Conservation (phyloP, 2,329 filamentous ascomycete genomes). For the Diplodia seriata region DNA sequence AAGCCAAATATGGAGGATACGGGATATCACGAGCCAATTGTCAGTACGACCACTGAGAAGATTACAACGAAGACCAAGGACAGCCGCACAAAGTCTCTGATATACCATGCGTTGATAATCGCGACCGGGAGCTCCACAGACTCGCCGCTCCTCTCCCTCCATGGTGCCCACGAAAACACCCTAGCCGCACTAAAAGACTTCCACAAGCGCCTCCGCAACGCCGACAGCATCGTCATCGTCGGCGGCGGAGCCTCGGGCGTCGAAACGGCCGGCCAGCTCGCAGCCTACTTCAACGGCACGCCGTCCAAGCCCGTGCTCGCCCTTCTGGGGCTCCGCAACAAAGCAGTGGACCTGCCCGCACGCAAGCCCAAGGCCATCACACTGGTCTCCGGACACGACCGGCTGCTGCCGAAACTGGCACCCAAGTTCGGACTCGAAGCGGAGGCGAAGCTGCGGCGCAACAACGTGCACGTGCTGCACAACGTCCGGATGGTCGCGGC, state of each 20-base stretch:
- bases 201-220: slow-evolving; percentile 40
- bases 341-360: not conserved
- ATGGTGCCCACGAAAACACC: slow-evolving; percentile 42
- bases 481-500: slow-evolving; percentile 38
- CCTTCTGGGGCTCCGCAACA: slow-evolving; percentile 5
- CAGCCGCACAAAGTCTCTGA: slow-evolving; percentile 37
- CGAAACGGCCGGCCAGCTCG: slow-evolving; percentile 49
- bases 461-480: slow-evolving; percentile 44
- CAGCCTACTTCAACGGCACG: slow-evolving; percentile 41
- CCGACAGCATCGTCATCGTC: slow-evolving; percentile 46
- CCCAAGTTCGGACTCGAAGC: slow-evolving; percentile 41
- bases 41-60: slow-evolving; percentile 24
- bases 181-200: slow-evolving; percentile 41
- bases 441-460: slow-evolving; percentile 41
- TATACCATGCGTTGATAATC: slow-evolving; percentile 47
- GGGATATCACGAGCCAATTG: not conserved
- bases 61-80: not conserved
- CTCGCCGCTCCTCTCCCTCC: slow-evolving; percentile 46
- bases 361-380: slow-evolving; percentile 42
- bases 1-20: not conserved
- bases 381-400: slow-evolving; percentile 42
- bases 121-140: slow-evolving; percentile 48
- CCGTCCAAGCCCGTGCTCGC: slow-evolving; percentile 3
- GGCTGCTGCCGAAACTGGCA: slow-evolving; percentile 43
- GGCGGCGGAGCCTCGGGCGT: slow-evolving; percentile 48